These are phyloP conservation scores for Passiflora organensis DNA, from an alignment of 345 rosid genomes.

Conservation along the genomic window DNA sequence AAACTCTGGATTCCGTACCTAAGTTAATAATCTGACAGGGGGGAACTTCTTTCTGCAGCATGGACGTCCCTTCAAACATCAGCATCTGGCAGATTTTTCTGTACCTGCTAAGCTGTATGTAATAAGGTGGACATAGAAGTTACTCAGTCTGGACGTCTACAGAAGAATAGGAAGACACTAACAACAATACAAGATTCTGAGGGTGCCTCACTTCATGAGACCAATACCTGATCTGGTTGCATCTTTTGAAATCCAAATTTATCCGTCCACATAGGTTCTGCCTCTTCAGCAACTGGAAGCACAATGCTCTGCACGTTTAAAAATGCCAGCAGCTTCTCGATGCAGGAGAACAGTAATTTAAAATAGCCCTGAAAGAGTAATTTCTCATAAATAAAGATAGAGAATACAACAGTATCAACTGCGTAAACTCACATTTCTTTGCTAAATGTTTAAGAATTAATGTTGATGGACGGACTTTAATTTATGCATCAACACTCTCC, in stretches of 20 bases:
- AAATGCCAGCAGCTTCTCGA: slow-evolving; percentile 61
- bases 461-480: too few species aligned
- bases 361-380: slow-evolving; percentile 66
- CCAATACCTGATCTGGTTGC: slow-evolving; percentile 51
- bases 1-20: slow-evolving; percentile 16
- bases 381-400: not conserved
- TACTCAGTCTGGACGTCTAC: not conserved
- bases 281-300: slow-evolving; percentile 87
- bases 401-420: too few species aligned
- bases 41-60: slow-evolving; percentile 60
- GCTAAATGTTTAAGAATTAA: too few species aligned
- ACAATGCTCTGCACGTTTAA: slow-evolving; percentile 61
- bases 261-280: slow-evolving; percentile 75
- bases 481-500: too few species aligned
- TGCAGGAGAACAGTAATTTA: slow-evolving; percentile 64
- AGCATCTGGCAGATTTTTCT: slow-evolving; percentile 55
- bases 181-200: not conserved
- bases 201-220: too few species aligned
- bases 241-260: slow-evolving; percentile 74
- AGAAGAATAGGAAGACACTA: not conserved
- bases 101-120: slow-evolving; percentile 45
- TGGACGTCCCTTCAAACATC: slow-evolving; percentile 62
- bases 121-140: not conserved
- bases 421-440: too few species aligned
- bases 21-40: slow-evolving; percentile 24